phyloP scores from a whole-genome alignment of 2,329 filamentous ascomycete species.

The Orbilia ellipsospora region DNA sequence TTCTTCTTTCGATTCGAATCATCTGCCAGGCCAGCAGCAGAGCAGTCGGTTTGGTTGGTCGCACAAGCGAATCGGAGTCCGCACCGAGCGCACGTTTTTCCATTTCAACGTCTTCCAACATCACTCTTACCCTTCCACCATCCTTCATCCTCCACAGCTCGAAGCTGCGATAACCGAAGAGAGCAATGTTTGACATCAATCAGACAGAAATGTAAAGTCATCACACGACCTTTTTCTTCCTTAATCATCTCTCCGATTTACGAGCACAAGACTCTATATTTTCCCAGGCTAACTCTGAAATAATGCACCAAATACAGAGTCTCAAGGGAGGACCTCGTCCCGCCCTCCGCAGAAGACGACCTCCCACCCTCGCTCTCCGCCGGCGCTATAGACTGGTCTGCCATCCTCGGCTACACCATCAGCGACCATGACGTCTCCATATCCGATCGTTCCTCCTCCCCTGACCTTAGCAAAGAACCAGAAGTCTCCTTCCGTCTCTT shows the following conservation, averaged over 20 bases:
- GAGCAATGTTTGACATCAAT: constrained; percentile 31
- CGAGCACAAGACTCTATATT: neutral
- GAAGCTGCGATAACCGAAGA: neutral
- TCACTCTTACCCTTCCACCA: neutral
- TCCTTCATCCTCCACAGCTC: neutral
- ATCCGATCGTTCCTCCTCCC: constrained; percentile 23
- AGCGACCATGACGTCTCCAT: neutral
- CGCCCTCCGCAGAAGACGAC: constrained; percentile 10
- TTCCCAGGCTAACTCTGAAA: neutral
- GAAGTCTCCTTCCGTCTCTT: constrained; percentile 52
- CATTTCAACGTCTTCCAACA: constrained; percentile 2
- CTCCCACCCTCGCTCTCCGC: constrained; percentile 20
- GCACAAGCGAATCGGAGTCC: constrained; percentile 43
- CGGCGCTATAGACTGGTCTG: constrained; percentile 44
- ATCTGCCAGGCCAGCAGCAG: neutral
- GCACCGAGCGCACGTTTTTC: constrained; percentile 46
- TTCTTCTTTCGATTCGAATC: neutral
- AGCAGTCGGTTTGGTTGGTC: neutral
- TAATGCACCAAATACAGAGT: constrained; percentile 20
- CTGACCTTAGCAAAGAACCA: constrained; percentile 3
- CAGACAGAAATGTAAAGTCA: constrained; percentile 54
- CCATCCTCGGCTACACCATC: constrained; percentile 47
- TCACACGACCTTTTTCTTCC: constrained; percentile 29
- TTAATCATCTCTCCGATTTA: neutral
- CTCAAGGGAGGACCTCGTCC: constrained; percentile 41